These are phyloP conservation scores for Nevesoporus exiguus DNA, from an alignment of 768 basidiomycete species.

Conservation along the genomic window DNA sequence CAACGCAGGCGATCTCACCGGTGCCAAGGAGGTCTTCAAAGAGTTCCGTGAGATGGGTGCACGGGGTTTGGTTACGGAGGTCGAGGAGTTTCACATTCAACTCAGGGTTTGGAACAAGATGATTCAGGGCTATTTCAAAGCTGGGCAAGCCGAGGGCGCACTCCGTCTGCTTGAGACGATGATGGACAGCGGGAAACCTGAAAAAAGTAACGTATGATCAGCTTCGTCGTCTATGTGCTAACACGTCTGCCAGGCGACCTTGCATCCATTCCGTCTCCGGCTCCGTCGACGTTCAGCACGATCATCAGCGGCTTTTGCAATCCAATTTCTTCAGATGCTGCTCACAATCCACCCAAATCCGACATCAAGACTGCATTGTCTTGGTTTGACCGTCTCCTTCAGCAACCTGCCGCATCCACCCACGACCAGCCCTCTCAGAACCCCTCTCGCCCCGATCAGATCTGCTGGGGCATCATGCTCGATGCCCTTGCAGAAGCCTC, in stretches of 20 bases:
- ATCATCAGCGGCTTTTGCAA: conserved; percentile 66
- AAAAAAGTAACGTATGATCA: conserved; percentile 7
- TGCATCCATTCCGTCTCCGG: conserved; percentile 50
- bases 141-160: conserved; percentile 58
- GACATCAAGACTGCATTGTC: conserved; percentile 61
- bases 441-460: conserved; percentile 49
- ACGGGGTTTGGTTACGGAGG: conserved; percentile 27
- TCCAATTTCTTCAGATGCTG: conserved; percentile 28
- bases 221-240: background rate
- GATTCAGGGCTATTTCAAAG: conserved; percentile 70
- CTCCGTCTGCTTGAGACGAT: conserved; percentile 66
- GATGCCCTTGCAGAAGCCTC: conserved; percentile 45
- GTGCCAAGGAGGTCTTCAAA: conserved; percentile 58
- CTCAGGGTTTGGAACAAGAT: conserved; percentile 69
- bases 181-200: conserved; percentile 44
- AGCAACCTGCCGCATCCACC: conserved; percentile 34
- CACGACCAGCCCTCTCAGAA: conserved; percentile 41
- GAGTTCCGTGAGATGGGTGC: conserved; percentile 49
- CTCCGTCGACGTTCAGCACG: conserved; percentile 58
- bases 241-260: conserved; percentile 18
- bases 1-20: conserved; percentile 45
- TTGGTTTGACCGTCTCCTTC: conserved; percentile 70
- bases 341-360: conserved; percentile 8
- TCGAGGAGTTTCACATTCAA: conserved; percentile 32
- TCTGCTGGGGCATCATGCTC: conserved; percentile 60